Percentiles rank a stretch among this genome's conserved stretches.
phyloP scores from a whole-genome alignment of 2,329 filamentous ascomycete genomes.

The Geosmithia flava region DNA sequence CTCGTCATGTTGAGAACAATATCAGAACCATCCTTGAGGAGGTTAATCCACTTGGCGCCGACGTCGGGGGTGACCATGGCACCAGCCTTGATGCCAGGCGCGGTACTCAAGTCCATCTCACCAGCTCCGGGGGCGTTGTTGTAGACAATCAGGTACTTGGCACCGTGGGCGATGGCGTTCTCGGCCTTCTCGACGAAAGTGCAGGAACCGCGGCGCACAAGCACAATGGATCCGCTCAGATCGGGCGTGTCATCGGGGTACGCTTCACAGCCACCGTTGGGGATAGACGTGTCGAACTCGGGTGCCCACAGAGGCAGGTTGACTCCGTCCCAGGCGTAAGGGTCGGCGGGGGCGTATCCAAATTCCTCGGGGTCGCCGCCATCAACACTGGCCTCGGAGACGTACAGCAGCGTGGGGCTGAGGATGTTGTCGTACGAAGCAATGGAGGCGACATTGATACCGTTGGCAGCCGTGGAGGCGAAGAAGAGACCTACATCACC shows the following conservation, averaged over 20 bases:
- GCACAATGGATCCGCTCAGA: conserved; percentile 42
- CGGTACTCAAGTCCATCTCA: conserved; percentile 14
- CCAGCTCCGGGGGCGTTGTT: conserved; percentile 29
- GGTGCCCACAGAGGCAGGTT: conserved; percentile 35
- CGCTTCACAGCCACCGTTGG: conserved; percentile 37
- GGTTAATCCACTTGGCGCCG: conserved; percentile 30
- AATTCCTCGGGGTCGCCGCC: conserved; percentile 20
- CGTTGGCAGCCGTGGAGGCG: conserved; percentile 33
- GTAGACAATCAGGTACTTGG: conserved; percentile 49
- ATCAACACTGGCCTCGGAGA: conserved; percentile 27
- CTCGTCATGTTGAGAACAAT: conserved; percentile 31
- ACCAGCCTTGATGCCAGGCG: conserved; percentile 18
- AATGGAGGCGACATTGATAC: conserved; percentile 32
- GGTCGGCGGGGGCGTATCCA: conserved; percentile 25
- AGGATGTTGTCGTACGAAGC: conserved; percentile 36
- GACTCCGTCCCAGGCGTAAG: conserved; percentile 29
- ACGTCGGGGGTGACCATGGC: conserved; percentile 27
- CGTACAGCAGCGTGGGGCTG: conserved; percentile 27
- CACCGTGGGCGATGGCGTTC: conserved; percentile 40
- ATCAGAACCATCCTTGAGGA: conserved; percentile 27
- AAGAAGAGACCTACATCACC: conserved; percentile 35
- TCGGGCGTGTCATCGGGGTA: conserved; percentile 42
- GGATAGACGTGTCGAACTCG: conserved; percentile 32
- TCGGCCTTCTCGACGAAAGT: conserved; percentile 39
- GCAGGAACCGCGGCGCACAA: conserved; percentile 47